A percentile compares a stretch with the other conserved stretches of the same genome.
Conservation (phyloP, 1,139 yeast genomes). For the Yamadazyma jaroonii region DNA sequence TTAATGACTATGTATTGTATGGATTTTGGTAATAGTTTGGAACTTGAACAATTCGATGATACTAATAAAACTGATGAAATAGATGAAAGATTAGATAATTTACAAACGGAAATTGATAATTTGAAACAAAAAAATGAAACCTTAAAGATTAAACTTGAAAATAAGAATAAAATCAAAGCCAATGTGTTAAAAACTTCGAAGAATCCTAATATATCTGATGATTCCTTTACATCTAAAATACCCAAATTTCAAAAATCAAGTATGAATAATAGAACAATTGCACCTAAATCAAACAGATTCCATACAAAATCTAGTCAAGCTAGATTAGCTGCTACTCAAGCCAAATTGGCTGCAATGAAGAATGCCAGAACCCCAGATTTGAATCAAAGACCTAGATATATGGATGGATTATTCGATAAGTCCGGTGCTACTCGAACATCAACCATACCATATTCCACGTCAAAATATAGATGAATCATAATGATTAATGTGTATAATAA, state of each 20-base stretch:
- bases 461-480: background rate
- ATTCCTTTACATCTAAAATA: background rate
- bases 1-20: conserved; percentile 68
- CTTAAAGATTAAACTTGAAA: conserved; percentile 22
- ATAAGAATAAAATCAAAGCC: conserved; percentile 11
- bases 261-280: background rate
- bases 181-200: conserved; percentile 4
- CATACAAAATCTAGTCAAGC: conserved; percentile 4
- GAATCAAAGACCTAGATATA: conserved; percentile 44
- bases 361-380: conserved; percentile 30
- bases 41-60: conserved; percentile 34
- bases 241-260: background rate
- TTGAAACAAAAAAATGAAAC: conserved; percentile 25
- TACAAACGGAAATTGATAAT: conserved; percentile 20
- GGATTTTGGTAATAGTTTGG: conserved; percentile 49
- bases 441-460: background rate
- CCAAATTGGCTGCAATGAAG: conserved; percentile 5
- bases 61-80: conserved; percentile 24
- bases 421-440: background rate
- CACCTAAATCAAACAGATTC: conserved; percentile 16
- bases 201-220: background rate
- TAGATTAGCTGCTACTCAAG: conserved; percentile 3
- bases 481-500: conserved; percentile 3
- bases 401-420: conserved; percentile 36
- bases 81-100: conserved; percentile 22